Conservation (phyloP, 139 green algal species). For the Eudorina sp. region DNA sequence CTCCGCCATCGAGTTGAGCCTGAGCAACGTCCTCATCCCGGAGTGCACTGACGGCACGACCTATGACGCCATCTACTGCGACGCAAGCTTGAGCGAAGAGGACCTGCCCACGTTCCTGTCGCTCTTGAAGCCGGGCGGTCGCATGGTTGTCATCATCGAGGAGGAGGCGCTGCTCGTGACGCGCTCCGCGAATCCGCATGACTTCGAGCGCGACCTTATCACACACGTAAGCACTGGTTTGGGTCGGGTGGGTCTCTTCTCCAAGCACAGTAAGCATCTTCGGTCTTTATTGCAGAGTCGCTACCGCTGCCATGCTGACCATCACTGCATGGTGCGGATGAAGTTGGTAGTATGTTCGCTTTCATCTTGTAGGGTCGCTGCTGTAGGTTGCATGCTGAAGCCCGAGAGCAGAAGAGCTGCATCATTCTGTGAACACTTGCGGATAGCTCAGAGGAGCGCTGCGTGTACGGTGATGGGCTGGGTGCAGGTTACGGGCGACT, state of each 20-base stretch:
- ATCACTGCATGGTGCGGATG: no score
- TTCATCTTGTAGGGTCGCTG: neutral
- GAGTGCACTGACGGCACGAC: constrained; percentile 70
- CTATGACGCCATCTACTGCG: constrained; percentile 74
- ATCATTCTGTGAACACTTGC: no score
- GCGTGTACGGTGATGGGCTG: no score
- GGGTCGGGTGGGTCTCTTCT: no score
- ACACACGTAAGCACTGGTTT: constrained; percentile 47
- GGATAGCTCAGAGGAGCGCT: no score
- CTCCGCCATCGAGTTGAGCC: constrained; percentile 42
- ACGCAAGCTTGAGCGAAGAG: constrained; percentile 67
- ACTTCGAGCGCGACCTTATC: constrained; percentile 62
- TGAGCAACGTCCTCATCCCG: constrained; percentile 73
- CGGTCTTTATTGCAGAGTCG: no score
- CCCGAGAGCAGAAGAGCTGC: no score
- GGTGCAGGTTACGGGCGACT: constrained; percentile 55
- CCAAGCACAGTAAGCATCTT: no score
- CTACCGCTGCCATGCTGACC: no score
- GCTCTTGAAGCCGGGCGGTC: constrained; percentile 66
- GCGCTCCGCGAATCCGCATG: constrained; percentile 60
- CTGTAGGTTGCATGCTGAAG: no score
- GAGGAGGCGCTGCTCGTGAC: constrained; percentile 72
- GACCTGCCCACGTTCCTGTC: constrained; percentile 73
- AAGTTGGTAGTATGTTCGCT: neutral
- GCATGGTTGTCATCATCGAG: constrained; percentile 71